These are phyloP conservation scores for Alternaria tenuissima DNA, from an alignment of 2,329 filamentous ascomycete species.

Conservation along the genomic window DNA sequence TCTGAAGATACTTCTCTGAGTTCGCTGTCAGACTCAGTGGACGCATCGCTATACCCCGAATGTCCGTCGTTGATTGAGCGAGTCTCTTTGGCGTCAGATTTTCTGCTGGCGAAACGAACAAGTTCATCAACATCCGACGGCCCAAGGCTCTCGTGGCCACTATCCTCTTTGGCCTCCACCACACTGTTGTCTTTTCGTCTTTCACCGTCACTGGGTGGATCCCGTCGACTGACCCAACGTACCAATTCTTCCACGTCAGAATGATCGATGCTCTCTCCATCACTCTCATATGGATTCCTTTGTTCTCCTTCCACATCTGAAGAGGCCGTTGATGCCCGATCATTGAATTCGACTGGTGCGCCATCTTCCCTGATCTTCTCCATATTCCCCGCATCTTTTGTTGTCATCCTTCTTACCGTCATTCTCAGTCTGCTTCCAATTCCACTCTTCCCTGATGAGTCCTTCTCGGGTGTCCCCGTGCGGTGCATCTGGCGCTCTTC, in stretches of 20 bases:
- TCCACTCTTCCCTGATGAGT: constrained; percentile 25
- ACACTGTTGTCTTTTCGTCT: constrained; percentile 11
- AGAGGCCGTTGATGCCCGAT: constrained; percentile 36
- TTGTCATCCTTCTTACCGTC: constrained; percentile 39
- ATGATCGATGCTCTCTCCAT: constrained; percentile 39
- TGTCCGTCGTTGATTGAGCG: neutral
- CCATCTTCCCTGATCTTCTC: constrained; percentile 33
- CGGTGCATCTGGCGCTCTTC: constrained; percentile 36
- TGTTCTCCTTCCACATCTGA: constrained; percentile 30
- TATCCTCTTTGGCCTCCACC: constrained; percentile 26
- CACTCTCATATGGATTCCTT: constrained; percentile 19
- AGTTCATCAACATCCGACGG: constrained; percentile 45
- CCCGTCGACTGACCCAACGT: constrained; percentile 44
- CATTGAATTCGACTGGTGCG: constrained; percentile 20
- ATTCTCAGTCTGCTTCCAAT: constrained; percentile 35
- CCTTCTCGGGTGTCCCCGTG: constrained; percentile 37
- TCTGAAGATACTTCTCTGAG: constrained; percentile 16
- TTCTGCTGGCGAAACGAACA: constrained; percentile 37
- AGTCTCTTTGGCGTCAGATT: constrained; percentile 16
- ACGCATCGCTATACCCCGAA: constrained; percentile 37
- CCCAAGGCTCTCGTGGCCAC: constrained; percentile 40
- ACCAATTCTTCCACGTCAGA: constrained; percentile 45
- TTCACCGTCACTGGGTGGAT: constrained; percentile 42
- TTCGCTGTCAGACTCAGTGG: constrained; percentile 43
- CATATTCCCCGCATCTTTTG: constrained; percentile 38